Evolutionary conservation across 371 early-diverging fungal genomes (phyloP).

Genomic region (Rhizomucor miehei): DNA sequence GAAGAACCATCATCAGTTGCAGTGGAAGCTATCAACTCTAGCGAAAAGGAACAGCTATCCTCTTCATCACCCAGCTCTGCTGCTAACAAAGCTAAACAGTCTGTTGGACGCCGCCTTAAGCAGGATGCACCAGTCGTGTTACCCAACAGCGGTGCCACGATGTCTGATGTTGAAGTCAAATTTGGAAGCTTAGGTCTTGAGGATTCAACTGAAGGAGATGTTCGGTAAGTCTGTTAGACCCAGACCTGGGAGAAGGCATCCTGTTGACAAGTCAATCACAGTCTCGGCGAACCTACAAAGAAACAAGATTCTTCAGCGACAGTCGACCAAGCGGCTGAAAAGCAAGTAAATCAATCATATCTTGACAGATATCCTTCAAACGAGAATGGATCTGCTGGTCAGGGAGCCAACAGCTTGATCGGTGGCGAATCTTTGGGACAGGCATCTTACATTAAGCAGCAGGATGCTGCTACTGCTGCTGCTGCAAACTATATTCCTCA

Average conservation of each 20-base stretch:
- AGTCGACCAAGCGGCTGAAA: neutral
- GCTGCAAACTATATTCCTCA: neutral
- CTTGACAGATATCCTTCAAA: constrained; percentile 3
- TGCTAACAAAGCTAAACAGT: neutral
- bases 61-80: neutral
- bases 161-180: constrained; percentile 64
- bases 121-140: constrained; percentile 83
- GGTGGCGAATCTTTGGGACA: neutral
- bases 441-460: constrained; percentile 1
- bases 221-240: neutral
- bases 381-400: constrained; percentile 2
- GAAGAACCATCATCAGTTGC: neutral
- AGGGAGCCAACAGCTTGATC: neutral
- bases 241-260: too few relatives aligned
- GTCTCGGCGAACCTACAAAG: constrained; percentile 1
- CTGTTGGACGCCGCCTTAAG: constrained; percentile 51
- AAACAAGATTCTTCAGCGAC: neutral
- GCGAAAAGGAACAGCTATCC: neutral
- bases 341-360: constrained; percentile 4
- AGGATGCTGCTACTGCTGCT: neutral
- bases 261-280: too few relatives aligned
- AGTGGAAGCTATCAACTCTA: neutral
- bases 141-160: constrained; percentile 49
- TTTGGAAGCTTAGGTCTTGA: constrained; percentile 70
- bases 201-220: neutral